A percentile compares a stretch with the other conserved stretches of the same genome.
Conservation (phyloP, 1,284 basidiomycete species). For the Apiotrichum gamsii region DNA sequence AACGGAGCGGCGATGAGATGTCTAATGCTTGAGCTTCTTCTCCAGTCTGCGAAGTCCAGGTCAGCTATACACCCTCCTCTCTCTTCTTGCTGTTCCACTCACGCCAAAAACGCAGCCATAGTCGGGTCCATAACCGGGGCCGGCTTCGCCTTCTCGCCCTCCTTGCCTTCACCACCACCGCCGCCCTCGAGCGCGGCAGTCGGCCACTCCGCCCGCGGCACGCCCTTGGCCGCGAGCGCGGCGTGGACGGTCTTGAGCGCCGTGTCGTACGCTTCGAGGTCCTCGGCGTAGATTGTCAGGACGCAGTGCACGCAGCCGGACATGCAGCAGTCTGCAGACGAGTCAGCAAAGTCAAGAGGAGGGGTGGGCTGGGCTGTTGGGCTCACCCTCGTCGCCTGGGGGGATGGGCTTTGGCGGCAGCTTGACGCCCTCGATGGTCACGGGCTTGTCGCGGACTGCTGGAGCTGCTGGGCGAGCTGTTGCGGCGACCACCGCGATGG, state of each 20-base stretch:
- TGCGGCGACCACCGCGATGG: constrained; percentile 15
- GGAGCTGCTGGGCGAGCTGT: constrained; percentile 15
- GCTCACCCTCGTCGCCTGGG: constrained; percentile 41
- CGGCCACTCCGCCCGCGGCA: constrained; percentile 66
- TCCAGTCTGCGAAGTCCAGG: constrained; percentile 6
- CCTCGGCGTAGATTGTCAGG: constrained; percentile 77
- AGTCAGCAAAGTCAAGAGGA: background rate
- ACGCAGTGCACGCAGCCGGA: constrained; percentile 83
- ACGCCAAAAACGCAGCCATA: constrained; percentile 20
- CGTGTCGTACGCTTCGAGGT: constrained; percentile 60
- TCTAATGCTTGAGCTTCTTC: background rate
- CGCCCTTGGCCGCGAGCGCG: constrained; percentile 51
- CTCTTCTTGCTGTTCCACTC: background rate
- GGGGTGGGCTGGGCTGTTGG: background rate
- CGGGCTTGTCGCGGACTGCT: constrained; percentile 14
- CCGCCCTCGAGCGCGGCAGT: constrained; percentile 28
- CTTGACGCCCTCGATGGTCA: constrained; percentile 28
- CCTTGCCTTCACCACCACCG: background rate
- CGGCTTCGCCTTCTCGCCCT: background rate
- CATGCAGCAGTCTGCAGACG: constrained; percentile 73
- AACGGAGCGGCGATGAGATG: too few relatives aligned
- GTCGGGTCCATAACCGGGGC: constrained; percentile 5
- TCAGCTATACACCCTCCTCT: background rate
- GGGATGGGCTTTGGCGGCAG: constrained; percentile 36
- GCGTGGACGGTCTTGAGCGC: constrained; percentile 54